Conservation (phyloP, 345 rosid species). For the Salix suchowensis region DNA sequence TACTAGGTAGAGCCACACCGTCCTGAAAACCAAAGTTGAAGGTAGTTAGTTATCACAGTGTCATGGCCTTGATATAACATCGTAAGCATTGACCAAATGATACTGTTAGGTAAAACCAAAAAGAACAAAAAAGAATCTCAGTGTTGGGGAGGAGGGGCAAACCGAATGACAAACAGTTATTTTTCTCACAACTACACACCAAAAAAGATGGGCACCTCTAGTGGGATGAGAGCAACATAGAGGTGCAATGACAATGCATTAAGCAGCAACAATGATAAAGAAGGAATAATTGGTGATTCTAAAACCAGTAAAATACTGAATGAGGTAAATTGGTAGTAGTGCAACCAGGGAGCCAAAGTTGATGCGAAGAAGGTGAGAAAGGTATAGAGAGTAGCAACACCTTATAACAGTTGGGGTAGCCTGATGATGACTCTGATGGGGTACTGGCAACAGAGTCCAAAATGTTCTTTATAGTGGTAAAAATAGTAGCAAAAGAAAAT, state of each 20-base stretch:
- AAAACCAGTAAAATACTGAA: neutral
- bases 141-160: neutral
- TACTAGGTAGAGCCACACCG: constrained; percentile 86
- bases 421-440: neutral
- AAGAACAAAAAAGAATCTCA: neutral
- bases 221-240: neutral
- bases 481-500: neutral
- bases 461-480: neutral
- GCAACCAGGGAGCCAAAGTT: neutral
- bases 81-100: neutral
- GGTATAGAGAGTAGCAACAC: neutral
- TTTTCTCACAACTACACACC: neutral
- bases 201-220: neutral
- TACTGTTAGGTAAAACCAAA: neutral
- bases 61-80: neutral
- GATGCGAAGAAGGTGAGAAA: too few species aligned
- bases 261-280: neutral
- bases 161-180: neutral
- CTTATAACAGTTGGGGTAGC: neutral
- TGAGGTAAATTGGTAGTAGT: too few species aligned
- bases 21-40: constrained; percentile 49
- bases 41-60: constrained; percentile 10
- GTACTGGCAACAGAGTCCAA: neutral
- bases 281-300: neutral
- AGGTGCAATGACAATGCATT: neutral